Evolutionary conservation across 1,284 basidiomycete genomes (phyloP).

Genomic region (Microbotryum lychnidis-dioicae): DNA sequence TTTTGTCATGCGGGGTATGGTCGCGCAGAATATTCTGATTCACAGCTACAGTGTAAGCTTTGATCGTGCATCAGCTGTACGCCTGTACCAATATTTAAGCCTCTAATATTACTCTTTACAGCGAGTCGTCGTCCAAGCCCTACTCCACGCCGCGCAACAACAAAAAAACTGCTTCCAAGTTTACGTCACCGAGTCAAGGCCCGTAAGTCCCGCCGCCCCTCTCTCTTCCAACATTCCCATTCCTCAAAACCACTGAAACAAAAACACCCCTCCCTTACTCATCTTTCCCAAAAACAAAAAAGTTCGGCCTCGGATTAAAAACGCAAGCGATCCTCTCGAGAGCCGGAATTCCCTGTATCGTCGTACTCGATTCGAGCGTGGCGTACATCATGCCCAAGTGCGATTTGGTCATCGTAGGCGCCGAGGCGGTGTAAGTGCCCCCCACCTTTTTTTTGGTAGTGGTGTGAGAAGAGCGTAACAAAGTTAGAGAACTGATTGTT

Average conservation of each 20-base stretch:
- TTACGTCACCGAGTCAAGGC: slow-evolving; percentile 92
- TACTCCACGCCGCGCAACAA: slow-evolving; percentile 71
- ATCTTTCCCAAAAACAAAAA: not conserved
- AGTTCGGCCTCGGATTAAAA: slow-evolving; percentile 56
- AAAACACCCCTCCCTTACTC: not conserved
- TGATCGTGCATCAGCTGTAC: not conserved
- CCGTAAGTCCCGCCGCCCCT: slow-evolving; percentile 52
- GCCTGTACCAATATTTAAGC: too few species aligned
- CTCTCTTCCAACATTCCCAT: not conserved
- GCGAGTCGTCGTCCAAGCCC: slow-evolving; percentile 89
- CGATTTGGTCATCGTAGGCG: slow-evolving; percentile 90
- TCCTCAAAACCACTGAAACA: not conserved
- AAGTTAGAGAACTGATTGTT: too few species aligned
- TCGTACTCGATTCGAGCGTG: slow-evolving; percentile 91
- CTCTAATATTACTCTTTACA: slow-evolving; percentile 50
- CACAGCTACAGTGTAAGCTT: slow-evolving; percentile 24
- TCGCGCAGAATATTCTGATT: slow-evolving; percentile 21
- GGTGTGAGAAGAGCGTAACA: too few species aligned
- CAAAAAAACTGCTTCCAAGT: slow-evolving; percentile 85
- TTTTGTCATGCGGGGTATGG: not conserved
- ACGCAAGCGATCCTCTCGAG: slow-evolving; percentile 76
- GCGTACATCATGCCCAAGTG: slow-evolving; percentile 94
- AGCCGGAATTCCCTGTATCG: slow-evolving; percentile 84
- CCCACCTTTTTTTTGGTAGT: too few species aligned
- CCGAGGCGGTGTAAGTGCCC: slow-evolving; percentile 65